Conservation (phyloP, 2,329 filamentous ascomycete species). For the Erysiphe pulchra region DNA sequence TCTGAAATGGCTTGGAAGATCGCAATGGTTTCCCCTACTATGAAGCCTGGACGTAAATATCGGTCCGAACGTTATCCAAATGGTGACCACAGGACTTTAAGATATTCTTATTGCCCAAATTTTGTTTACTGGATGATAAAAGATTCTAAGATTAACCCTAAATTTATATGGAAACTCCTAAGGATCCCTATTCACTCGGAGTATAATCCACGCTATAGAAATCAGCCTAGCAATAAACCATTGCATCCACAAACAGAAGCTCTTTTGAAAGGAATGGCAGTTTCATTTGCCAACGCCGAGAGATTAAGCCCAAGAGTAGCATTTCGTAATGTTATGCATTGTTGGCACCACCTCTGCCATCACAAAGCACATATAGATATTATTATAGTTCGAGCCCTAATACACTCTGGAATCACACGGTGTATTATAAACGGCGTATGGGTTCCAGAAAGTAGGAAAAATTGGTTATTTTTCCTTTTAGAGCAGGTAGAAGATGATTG, state of each 20-base stretch:
- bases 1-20: constrained; percentile 1
- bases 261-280: neutral
- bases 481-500: neutral
- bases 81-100: neutral
- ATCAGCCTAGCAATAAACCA: neutral
- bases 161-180: constrained; percentile 1
- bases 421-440: neutral
- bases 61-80: neutral
- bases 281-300: neutral
- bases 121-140: constrained; percentile 1
- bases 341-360: neutral
- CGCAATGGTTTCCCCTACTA: neutral
- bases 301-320: neutral
- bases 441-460: neutral
- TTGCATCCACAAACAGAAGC: neutral
- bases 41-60: constrained; percentile 1
- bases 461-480: neutral
- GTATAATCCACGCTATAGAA: neutral
- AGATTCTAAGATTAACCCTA: neutral
- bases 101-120: constrained; percentile 1
- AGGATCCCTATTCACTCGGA: neutral
- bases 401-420: neutral
- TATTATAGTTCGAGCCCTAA: neutral
- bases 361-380: neutral
- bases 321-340: constrained; percentile 1